phyloP scores from a whole-genome alignment of 2,329 filamentous ascomycete species.

The Verticillium klebahnii region DNA sequence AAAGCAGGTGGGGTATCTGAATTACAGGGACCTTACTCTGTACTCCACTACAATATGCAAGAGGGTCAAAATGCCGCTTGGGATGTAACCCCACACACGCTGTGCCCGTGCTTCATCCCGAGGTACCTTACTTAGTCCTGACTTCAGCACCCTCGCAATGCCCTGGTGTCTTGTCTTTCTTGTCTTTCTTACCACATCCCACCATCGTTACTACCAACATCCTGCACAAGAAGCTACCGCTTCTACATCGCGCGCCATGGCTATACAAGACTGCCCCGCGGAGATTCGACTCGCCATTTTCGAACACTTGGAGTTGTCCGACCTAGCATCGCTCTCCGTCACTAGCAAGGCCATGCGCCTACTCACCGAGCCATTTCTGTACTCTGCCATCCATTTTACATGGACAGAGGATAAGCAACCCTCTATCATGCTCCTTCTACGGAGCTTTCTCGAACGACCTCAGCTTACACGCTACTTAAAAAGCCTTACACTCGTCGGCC shows the following conservation, averaged over 20 bases:
- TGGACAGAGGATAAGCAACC: not conserved
- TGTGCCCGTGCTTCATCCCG: no score
- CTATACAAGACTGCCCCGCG: not conserved
- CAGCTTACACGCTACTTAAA: not conserved
- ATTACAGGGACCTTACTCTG: no score
- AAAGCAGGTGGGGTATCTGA: no score
- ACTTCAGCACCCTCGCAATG: no score
- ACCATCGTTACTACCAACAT: not conserved
- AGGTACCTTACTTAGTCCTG: no score
- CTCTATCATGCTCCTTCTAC: not conserved
- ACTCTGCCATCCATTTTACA: not conserved
- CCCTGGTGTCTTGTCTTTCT: no score
- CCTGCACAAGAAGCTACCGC: not conserved
- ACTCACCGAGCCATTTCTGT: not conserved
- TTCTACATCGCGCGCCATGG: not conserved
- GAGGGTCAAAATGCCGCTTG: no score
- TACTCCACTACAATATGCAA: no score
- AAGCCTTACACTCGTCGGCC: not conserved
- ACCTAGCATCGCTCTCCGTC: not conserved
- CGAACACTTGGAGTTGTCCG: not conserved
- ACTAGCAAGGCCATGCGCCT: not conserved
- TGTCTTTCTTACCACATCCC: not conserved
- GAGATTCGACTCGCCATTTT: not conserved
- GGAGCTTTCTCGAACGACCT: not conserved
- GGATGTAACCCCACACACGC: no score